phyloP scores from a whole-genome alignment of 1,284 basidiomycete species.

The Meripilus lineatus region DNA sequence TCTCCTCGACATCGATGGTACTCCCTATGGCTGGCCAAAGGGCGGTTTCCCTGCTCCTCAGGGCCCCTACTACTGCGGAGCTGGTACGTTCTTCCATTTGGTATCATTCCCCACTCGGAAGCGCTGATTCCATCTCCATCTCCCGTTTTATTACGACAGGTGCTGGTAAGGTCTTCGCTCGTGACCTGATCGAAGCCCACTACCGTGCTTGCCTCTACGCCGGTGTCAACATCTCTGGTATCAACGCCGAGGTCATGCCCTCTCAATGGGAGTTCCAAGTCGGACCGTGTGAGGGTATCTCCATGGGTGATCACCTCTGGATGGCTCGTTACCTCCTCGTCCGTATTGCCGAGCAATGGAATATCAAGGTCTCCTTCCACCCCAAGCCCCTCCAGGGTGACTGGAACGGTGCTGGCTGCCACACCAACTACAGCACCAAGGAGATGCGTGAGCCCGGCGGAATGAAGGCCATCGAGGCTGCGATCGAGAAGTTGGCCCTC shows the following conservation, averaged over 20 bases:
- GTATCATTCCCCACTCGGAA: constrained; percentile 6
- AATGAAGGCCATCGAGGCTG: constrained; percentile 90
- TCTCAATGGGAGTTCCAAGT: constrained; percentile 99
- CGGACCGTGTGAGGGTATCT: constrained; percentile 95
- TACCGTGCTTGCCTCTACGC: constrained; percentile 97
- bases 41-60: constrained; percentile 99
- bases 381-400: constrained; percentile 97
- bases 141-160: constrained; percentile 38
- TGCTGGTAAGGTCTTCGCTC: constrained; percentile 95
- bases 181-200: constrained; percentile 99
- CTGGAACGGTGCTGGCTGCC: constrained; percentile 99
- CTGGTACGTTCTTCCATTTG: constrained; percentile 59
- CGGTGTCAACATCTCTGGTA: constrained; percentile 97
- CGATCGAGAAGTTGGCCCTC: constrained; percentile 86
- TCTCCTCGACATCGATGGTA: constrained; percentile 90
- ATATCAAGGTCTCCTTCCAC: constrained; percentile 97
- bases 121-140: constrained; percentile 8
- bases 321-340: constrained; percentile 93
- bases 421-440: constrained; percentile 93
- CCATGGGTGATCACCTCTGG: constrained; percentile 99
- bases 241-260: constrained; percentile 99
- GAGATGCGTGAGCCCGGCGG: constrained; percentile 92
- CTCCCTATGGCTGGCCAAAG: constrained; percentile 95
- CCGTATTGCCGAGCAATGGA: constrained; percentile 98
- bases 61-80: constrained; percentile 99